Base-by-base conservation (phyloP, 2,329 filamentous ascomycete species). In the Bipolaris zeicola region DNA sequence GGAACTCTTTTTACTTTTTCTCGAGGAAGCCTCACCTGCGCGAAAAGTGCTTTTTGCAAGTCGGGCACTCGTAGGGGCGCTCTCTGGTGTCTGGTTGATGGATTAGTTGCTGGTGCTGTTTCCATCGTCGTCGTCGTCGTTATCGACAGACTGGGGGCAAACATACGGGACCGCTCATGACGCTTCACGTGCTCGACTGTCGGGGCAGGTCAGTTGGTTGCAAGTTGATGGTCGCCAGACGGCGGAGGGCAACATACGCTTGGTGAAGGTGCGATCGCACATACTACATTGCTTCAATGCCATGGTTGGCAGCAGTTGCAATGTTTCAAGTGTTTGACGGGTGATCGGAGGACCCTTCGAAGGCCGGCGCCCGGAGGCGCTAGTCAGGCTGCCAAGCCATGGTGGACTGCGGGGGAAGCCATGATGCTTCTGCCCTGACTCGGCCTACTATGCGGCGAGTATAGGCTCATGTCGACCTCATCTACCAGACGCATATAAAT, bases 251-350 rank as follows among this genome's bases (percentile, higher is more conserved):
- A 41, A 55, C 51, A 39, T 57, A 61, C 58, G 44, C 71, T 84
- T 84, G 59, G 81, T 82, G 73, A 84, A 84, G 59, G 79, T 80
- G 60, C 81, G 79, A 60, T 83, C 82, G 75, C 82, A 84, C 66
- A 74, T 67, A 61, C 72, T 75, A 67, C 73, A 76, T 63, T 75
- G 73, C 51, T 76, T 76, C 62, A 76, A 58, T 63, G 73, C 71
- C 73, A 76, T 75, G 58, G 44, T 51, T 55, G 28, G 20, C 22
- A 13, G 45, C 57, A 50, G 48, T 59, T 38, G 44, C 33, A 54
- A 60, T 44, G 44, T 46, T 24, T 58, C 34, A 42, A 53, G 58
- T 51, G 57, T 10, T 52, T 37, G 52, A 57, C 50, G 58, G 58
- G 31, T 58, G 57, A 50, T 61, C 58, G 55, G 58, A 57, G 52